Percentiles rank a stretch among this genome's conserved stretches.
phyloP scores from a whole-genome alignment of 2,329 filamentous ascomycete genomes.

The Aspergillus texensis region DNA sequence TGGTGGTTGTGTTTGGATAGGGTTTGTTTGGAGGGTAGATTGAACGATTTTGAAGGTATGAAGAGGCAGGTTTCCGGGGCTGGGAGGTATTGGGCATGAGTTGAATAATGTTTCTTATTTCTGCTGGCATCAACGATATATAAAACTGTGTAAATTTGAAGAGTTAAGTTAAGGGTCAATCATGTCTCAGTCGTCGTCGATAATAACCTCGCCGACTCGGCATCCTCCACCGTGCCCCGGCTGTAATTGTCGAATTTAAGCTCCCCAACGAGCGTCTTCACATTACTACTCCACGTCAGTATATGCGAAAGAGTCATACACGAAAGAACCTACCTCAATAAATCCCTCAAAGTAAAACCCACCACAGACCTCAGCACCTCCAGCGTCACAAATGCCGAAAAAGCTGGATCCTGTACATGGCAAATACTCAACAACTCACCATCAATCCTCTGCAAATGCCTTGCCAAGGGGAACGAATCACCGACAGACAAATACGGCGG shows the following conservation, averaged over 20 bases:
- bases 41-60: background rate
- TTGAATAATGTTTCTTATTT: no score
- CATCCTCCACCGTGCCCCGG: slow-evolving; percentile 3
- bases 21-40: background rate
- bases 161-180: background rate
- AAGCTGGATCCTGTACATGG: slow-evolving; percentile 70
- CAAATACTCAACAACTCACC: slow-evolving; percentile 60
- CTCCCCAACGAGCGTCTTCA: slow-evolving; percentile 35
- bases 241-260: slow-evolving; percentile 34
- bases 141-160: background rate
- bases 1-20: background rate
- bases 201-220: slow-evolving; percentile 14
- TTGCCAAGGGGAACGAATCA: slow-evolving; percentile 60
- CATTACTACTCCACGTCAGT: slow-evolving; percentile 25
- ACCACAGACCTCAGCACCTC: slow-evolving; percentile 56
- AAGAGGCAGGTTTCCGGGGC: background rate
- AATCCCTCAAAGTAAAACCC: slow-evolving; percentile 30
- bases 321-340: slow-evolving; percentile 27
- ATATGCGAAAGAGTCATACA: background rate
- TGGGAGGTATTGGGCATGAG: background rate
- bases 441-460: slow-evolving; percentile 60
- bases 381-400: slow-evolving; percentile 71
- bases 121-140: background rate
- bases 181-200: background rate
- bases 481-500: slow-evolving; percentile 69